Base-by-base conservation (phyloP, 2,329 filamentous ascomycete genomes). In the Trichoderma atrobrunneum region DNA sequence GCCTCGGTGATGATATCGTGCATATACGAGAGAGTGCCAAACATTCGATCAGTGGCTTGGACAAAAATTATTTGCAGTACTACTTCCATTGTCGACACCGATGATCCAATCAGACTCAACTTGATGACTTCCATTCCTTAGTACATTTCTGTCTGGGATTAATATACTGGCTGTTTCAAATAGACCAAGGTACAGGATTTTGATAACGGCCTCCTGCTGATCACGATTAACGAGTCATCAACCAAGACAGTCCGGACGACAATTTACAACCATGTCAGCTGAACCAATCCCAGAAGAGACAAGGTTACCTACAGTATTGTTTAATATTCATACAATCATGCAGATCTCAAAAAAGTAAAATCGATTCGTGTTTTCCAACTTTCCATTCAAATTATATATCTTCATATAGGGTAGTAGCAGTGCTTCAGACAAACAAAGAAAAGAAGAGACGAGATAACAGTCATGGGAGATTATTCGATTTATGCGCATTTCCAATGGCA, bases 401-500 rank as follows among this genome's bases (percentile, higher is more conserved):
- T 8, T 34, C 11, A 43, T 63, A 48, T 12, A 64, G 61, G 61
- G 61, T 64, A 63, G 61, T 64, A 48, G 36, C 24, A 28, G 6
- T 28, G n/a, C 26, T 57, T 1, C 54, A 61, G 5, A 30, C 24
- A 30, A 21, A 12, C 61, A 30, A 48, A 8, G n/a, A 10, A 16
- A 10, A 21, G 18, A 48, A 51, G 10, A 8, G 7, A 51, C 18
- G 39, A 34, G n/a, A 51, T 43, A 7, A 28, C 21, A 51, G 16
- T 21, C 12, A 30, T 57, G 51, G 64, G 64, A 59, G 51, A 67
- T 67, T 67, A 43, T 59, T 59, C 51, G 34, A 39, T 59, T 54
- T 54, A 67, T 67, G 32, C 32, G 18, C 51, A 67, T 67, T 67
- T 67, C 64, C 64, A 67, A 67, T 59, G 24, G 30, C 36, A 34